phyloP scores from a whole-genome alignment of 805 yeast genomes.

The Priceomyces fermenticarens region DNA sequence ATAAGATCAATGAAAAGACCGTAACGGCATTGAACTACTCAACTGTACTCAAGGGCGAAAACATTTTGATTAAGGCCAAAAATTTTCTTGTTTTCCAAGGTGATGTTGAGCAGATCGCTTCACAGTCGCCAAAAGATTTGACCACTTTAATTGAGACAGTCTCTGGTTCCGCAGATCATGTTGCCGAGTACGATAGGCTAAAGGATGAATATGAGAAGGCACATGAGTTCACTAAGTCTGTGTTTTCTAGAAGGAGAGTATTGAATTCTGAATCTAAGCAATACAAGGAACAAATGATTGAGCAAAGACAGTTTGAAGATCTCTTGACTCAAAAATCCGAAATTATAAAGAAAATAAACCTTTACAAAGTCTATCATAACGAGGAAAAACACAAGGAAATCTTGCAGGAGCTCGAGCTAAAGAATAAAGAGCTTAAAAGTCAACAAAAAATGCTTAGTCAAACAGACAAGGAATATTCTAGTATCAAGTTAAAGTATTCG shows the following conservation, averaged over 20 bases:
- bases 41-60: slow-evolving; percentile 65
- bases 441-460: slow-evolving; percentile 25
- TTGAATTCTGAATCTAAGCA: slow-evolving; percentile 72
- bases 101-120: slow-evolving; percentile 89
- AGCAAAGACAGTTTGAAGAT: slow-evolving; percentile 63
- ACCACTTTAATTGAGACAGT: slow-evolving; percentile 74
- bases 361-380: slow-evolving; percentile 67
- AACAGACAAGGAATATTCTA: slow-evolving; percentile 25
- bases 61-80: slow-evolving; percentile 82
- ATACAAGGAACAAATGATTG: slow-evolving; percentile 70
- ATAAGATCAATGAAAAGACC: slow-evolving; percentile 56
- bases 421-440: slow-evolving; percentile 35
- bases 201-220: slow-evolving; percentile 65
- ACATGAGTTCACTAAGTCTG: slow-evolving; percentile 57
- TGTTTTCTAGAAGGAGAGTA: slow-evolving; percentile 67
- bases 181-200: slow-evolving; percentile 62
- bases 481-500: slow-evolving; percentile 40
- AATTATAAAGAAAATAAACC: slow-evolving; percentile 45
- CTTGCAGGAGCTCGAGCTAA: slow-evolving; percentile 28
- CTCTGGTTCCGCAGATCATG: slow-evolving; percentile 73
- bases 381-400: slow-evolving; percentile 39
- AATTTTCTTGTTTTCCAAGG: slow-evolving; percentile 96
- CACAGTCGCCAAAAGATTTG: slow-evolving; percentile 76
- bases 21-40: slow-evolving; percentile 68
- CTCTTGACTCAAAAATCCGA: slow-evolving; percentile 49